Base-by-base conservation (phyloP, 2,329 filamentous ascomycete species). In the Sclerotinia trifoliorum region DNA sequence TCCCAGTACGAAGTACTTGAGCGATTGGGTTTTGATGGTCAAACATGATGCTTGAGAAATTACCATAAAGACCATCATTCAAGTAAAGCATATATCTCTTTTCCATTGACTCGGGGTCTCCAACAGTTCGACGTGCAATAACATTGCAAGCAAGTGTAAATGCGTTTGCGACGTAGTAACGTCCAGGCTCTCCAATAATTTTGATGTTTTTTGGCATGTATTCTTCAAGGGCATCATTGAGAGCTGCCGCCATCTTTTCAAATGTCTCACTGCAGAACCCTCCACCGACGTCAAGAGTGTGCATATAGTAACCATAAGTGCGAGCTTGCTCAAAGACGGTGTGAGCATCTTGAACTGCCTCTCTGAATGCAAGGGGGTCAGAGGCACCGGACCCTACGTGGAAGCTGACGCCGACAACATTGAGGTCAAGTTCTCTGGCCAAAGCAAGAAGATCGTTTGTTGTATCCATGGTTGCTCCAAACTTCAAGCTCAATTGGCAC, bases 11-110 rank as follows among this genome's bases (percentile, higher is more conserved):
- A 66, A 99, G 84, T 69, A 98, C 86, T 80, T 91, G 92, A 67
- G 94, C 92, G 57, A 91, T 81, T 1, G 95, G 95, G 76, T 96
- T 87, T 84, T 99, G 95, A 80, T 98, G 95, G 78, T 98, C 95
- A 79, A 97, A 99, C 84, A 98, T 97, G 85, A 98, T 98, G 87
- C 93, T 96, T 73, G 93, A 96, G 78, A 99, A 98, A 83, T 98
- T 98, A 76, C 95, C 95, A 77, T 99, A 99, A 66, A 98, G 90
- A 39, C 95, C 95, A 75, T 99, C 95, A 78, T 99, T 99, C 79
- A 98, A 83, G 79, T 99, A 99, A 58, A 97, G 82, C 95, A 98
- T 99, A 84, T 96, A 97, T 73, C 89, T 92, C 70, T 88, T 88
- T 71, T 85, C 84, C 63, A 84, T 84, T 15, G 85, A 83, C 26